phyloP scores from a whole-genome alignment of 768 basidiomycete genomes.

The Tulasnella calospora region DNA sequence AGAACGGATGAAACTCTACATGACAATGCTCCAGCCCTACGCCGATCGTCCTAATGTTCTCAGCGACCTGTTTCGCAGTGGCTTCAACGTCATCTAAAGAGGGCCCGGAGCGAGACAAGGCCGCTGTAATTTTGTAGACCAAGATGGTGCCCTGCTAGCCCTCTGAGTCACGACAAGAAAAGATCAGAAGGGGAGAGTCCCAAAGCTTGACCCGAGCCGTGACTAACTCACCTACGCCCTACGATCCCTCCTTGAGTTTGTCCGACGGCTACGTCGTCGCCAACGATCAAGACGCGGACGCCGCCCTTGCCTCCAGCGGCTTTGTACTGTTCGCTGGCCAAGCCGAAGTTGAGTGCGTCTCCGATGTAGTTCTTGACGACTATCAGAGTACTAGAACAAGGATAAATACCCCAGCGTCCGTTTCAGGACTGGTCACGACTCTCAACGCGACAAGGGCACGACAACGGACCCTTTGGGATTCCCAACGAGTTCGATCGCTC shows the following conservation, averaged over 20 bases:
- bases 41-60: slow-evolving; percentile 73
- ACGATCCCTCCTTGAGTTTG: slow-evolving; percentile 76
- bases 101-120: slow-evolving; percentile 63
- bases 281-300: slow-evolving; percentile 75
- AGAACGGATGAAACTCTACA: slow-evolving; percentile 41
- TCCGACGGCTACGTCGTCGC: slow-evolving; percentile 86
- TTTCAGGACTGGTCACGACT: too few relatives aligned
- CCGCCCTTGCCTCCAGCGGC: slow-evolving; percentile 61
- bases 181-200: not conserved
- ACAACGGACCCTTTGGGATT: slow-evolving; percentile 61
- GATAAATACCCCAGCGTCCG: not conserved
- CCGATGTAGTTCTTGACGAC: slow-evolving; percentile 90
- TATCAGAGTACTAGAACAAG: slow-evolving; percentile 57
- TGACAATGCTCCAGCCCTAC: slow-evolving; percentile 87
- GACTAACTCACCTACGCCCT: slow-evolving; percentile 57
- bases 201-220: not conserved
- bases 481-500: slow-evolving; percentile 70
- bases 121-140: slow-evolving; percentile 89
- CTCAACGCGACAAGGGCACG: too few relatives aligned
- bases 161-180: slow-evolving; percentile 43
- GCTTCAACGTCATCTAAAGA: slow-evolving; percentile 62
- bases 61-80: slow-evolving; percentile 59
- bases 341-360: slow-evolving; percentile 85
- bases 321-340: slow-evolving; percentile 73
- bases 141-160: slow-evolving; percentile 76